These are phyloP conservation scores for Trametes villosa DNA, from an alignment of 768 basidiomycete genomes.

Conservation along the genomic window DNA sequence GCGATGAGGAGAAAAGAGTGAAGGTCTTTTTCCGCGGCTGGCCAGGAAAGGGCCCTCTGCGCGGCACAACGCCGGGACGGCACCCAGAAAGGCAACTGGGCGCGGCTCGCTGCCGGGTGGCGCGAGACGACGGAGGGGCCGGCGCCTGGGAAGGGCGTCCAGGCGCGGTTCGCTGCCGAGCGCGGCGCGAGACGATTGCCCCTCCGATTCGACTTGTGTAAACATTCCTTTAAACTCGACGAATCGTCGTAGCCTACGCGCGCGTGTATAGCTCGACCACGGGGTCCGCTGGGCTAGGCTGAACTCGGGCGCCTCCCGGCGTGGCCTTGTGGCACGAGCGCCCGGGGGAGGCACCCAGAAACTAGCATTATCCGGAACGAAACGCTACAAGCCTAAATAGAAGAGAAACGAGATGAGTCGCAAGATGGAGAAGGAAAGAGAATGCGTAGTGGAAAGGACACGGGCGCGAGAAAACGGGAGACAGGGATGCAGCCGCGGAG, in stretches of 20 bases:
- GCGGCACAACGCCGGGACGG: not conserved
- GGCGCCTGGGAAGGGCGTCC: not conserved
- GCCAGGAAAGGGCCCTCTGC: not conserved
- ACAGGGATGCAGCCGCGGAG: too few relatives aligned
- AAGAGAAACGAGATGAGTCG: not conserved
- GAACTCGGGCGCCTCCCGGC: not conserved
- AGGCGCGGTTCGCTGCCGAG: not conserved
- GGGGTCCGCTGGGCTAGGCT: not conserved
- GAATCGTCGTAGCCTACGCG: not conserved
- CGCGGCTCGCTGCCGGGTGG: not conserved
- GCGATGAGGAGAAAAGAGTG: not conserved
- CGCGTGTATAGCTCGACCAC: not conserved
- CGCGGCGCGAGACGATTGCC: not conserved
- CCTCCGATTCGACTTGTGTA: not conserved
- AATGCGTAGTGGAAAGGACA: constrained; percentile 13
- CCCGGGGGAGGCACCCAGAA: not conserved
- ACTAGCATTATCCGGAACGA: not conserved
- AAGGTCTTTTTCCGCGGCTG: not conserved
- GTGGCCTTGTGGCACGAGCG: not conserved
- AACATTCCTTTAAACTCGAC: not conserved
- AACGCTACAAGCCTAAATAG: not conserved
- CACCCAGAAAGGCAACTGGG: not conserved
- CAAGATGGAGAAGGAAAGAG: constrained; percentile 21
- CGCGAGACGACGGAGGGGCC: not conserved
- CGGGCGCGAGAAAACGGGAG: too few relatives aligned